These are phyloP conservation scores for Kandelia obovata DNA, from an alignment of 345 rosid species.

Conservation along the genomic window DNA sequence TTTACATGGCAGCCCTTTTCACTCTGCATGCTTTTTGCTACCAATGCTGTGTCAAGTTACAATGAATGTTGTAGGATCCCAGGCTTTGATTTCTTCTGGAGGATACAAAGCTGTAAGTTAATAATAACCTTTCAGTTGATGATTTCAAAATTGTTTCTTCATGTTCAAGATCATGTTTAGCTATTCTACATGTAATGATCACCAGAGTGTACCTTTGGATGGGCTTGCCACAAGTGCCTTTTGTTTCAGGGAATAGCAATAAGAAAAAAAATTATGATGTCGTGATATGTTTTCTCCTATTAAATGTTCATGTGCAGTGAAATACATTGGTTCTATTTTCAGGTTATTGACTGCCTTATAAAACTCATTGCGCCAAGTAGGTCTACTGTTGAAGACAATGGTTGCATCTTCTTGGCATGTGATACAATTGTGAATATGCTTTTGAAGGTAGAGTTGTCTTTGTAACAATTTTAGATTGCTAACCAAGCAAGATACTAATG, in stretches of 20 bases:
- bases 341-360: constrained; percentile 74
- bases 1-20: constrained; percentile 58
- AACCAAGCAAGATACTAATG: constrained; percentile 8
- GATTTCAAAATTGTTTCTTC: background rate
- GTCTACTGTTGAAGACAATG: constrained; percentile 37
- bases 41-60: constrained; percentile 90
- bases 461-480: background rate
- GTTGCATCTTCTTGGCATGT: constrained; percentile 69
- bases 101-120: constrained; percentile 61
- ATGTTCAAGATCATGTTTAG: background rate
- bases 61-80: constrained; percentile 64
- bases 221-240: background rate
- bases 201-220: background rate
- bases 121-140: background rate
- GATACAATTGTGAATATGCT: constrained; percentile 81
- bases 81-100: constrained; percentile 51
- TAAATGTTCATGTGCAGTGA: background rate
- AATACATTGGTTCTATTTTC: constrained; percentile 17
- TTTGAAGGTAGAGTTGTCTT: constrained; percentile 56
- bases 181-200: background rate
- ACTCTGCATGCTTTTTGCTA: constrained; percentile 68
- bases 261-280: background rate
- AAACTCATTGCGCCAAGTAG: constrained; percentile 43
- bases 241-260: background rate
- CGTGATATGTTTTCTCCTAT: no score